A percentile compares a stretch with the other conserved stretches of the same genome.
Conservation (phyloP, 768 basidiomycete species). For the Mycena rebaudengoi region DNA sequence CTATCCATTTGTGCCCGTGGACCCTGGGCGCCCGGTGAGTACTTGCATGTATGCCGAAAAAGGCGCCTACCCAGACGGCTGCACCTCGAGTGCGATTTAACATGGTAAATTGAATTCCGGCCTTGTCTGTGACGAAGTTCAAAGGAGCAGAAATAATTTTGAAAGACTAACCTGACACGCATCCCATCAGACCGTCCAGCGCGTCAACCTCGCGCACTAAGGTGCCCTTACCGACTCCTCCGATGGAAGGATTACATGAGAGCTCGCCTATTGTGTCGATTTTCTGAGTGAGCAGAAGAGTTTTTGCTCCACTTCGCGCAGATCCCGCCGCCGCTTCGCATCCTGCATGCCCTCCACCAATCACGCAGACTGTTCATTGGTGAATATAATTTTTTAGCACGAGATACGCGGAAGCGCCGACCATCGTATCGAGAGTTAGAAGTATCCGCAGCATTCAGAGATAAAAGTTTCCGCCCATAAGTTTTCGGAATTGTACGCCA, state of each 20-base stretch:
- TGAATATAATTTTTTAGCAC: neutral
- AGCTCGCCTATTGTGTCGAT: slow-evolving; percentile 82
- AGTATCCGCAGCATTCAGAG: neutral
- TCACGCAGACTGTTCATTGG: slow-evolving; percentile 70
- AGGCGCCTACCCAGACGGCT: slow-evolving; percentile 79
- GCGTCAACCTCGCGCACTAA: slow-evolving; percentile 93
- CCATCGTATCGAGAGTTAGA: slow-evolving; percentile 23
- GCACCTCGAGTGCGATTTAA: slow-evolving; percentile 87
- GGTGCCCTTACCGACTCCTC: slow-evolving; percentile 92
- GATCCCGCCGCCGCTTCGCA: slow-evolving; percentile 91
- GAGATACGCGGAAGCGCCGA: neutral
- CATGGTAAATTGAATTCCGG: slow-evolving; percentile 89
- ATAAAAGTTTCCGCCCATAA: neutral
- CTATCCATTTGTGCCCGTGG: slow-evolving; percentile 91
- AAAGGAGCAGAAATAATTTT: neutral
- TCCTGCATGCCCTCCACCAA: slow-evolving; percentile 93
- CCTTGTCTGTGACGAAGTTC: slow-evolving; percentile 65
- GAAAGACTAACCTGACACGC: slow-evolving; percentile 69
- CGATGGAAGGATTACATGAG: slow-evolving; percentile 93
- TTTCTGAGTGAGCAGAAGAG: slow-evolving; percentile 83
- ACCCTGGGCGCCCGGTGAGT: too few relatives aligned
- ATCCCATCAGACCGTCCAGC: slow-evolving; percentile 86
- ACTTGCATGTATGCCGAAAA: too few relatives aligned
- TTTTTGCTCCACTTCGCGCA: slow-evolving; percentile 83
- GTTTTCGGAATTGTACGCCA: slow-evolving; percentile 16